phyloP scores from a whole-genome alignment of 2,329 filamentous ascomycete genomes.

The Endocalyx cinctus region DNA sequence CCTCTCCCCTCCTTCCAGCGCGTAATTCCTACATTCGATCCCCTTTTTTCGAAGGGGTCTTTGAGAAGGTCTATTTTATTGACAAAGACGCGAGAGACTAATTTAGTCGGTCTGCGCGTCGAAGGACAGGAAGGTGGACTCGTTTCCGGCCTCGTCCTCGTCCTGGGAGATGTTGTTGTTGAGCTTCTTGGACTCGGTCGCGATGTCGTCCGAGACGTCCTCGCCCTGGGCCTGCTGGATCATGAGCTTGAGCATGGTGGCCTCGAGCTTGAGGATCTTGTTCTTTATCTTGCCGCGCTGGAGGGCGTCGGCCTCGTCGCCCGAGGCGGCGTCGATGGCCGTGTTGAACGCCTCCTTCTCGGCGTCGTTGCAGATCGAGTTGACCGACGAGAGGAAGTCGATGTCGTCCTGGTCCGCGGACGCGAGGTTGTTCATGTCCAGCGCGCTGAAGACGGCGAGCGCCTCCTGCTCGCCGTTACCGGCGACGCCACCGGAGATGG shows the following conservation, averaged over 20 bases:
- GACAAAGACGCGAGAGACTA: too few species aligned
- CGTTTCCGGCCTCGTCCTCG: constrained; percentile 39
- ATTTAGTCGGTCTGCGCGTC: constrained; percentile 24
- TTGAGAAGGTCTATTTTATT: too few species aligned
- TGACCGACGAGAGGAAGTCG: constrained; percentile 44
- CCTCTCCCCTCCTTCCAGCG: too few species aligned
- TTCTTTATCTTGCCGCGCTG: constrained; percentile 55
- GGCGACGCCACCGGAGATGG: constrained; percentile 41
- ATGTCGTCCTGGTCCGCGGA: constrained; percentile 43
- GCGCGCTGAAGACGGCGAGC: constrained; percentile 31
- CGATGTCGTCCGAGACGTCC: constrained; percentile 39
- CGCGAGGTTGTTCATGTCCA: constrained; percentile 35
- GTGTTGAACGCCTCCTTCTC: constrained; percentile 50
- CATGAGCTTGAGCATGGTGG: constrained; percentile 45
- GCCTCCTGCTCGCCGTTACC: constrained; percentile 42
- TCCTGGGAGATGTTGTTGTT: constrained; percentile 49
- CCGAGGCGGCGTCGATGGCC: constrained; percentile 44
- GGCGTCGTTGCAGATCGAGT: constrained; percentile 48
- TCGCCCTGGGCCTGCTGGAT: constrained; percentile 47
- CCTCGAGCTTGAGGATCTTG: constrained; percentile 55
- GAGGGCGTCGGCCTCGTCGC: constrained; percentile 42
- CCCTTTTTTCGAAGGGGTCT: too few species aligned
- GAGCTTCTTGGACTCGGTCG: constrained; percentile 45
- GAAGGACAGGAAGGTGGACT: constrained; percentile 35
- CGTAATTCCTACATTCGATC: too few species aligned